Base-by-base conservation (phyloP, 208 protist species). In the Crithidia expoeki region DNA sequence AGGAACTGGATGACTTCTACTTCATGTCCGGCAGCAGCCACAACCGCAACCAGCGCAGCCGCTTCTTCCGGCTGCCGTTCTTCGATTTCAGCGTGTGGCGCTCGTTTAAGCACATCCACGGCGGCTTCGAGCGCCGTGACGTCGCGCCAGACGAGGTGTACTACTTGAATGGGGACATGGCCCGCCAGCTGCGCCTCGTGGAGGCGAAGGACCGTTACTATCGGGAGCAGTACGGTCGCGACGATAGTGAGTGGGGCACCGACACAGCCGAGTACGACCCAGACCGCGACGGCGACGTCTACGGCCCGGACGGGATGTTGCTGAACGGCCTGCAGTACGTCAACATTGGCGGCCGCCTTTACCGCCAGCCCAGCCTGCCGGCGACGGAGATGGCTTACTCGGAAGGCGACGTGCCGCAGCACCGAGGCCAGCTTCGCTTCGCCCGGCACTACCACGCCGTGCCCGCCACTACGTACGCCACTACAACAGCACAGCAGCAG, bases 71-170 rank as follows among this genome's bases (percentile, higher is more conserved):
- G 7, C 79, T 94, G 52, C 89, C 80, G 44, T 96, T 90, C 85
- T 96, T 96, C 81, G 91, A 96, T 63, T 96, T 89, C 79, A 93
- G 85, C 46, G 86, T 96, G 30, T 96, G 91, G 89, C 88, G 91
- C 32, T 96, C 91, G 34, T 96, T 96, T 79, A 96, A 96, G 81
- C 91, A 96, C 66, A 90, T 96, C 42, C 91, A 96, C 65, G 91
- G 91, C 67, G 92, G 92, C 47, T 96, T 96, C 65, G 72, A 88
- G 56, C 85, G 92, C 12, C 86, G 92, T 23, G 86, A 96, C 68
- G 89, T 96, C 40, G 89, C 92, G 9, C 92, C 92, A 0, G 89
- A 96, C 72, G 89, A 94, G 68, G 89, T 96, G 25, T 96, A 93
- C 83, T 84, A 83, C 63, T 72, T 96, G 49, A 94, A 94, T 64